A percentile compares a stretch with the other conserved stretches of the same genome.
phyloP scores from a whole-genome alignment of 106 monocot genomes.

The Allium fistulosum region DNA sequence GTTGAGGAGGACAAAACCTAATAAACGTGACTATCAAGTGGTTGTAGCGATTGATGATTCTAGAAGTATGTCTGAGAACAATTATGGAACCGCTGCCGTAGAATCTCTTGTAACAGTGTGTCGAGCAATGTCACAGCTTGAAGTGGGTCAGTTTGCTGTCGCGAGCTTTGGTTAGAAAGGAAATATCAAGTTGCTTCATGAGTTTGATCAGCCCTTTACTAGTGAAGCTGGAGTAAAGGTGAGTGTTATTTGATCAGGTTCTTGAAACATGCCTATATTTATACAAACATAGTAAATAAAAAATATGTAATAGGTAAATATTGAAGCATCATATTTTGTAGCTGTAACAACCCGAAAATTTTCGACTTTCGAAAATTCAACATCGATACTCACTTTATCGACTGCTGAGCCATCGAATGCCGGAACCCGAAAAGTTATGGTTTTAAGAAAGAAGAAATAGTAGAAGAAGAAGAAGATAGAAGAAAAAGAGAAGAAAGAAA shows the following conservation, averaged over 20 bases:
- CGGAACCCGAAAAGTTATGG: no score
- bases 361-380: no score
- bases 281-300: no score
- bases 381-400: no score
- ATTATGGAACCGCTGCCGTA: conserved; percentile 54
- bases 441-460: no score
- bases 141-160: conserved; percentile 89
- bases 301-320: no score
- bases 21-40: conserved; percentile 87
- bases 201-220: conserved; percentile 75
- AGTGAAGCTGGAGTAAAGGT: conserved; percentile 76
- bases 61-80: conserved; percentile 85
- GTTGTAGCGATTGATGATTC: conserved; percentile 92
- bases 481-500: no score
- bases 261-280: no score
- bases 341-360: no score
- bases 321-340: no score
- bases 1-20: conserved; percentile 83
- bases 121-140: conserved; percentile 89
- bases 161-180: conserved; percentile 77
- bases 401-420: no score
- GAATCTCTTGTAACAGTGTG: conserved; percentile 83
- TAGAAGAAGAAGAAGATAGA: no score
- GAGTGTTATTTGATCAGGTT: neutral
- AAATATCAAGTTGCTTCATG: conserved; percentile 70